Conservation (phyloP, 225 moss, liverwort and hornwort species). For the Marchantia paleacea region DNA sequence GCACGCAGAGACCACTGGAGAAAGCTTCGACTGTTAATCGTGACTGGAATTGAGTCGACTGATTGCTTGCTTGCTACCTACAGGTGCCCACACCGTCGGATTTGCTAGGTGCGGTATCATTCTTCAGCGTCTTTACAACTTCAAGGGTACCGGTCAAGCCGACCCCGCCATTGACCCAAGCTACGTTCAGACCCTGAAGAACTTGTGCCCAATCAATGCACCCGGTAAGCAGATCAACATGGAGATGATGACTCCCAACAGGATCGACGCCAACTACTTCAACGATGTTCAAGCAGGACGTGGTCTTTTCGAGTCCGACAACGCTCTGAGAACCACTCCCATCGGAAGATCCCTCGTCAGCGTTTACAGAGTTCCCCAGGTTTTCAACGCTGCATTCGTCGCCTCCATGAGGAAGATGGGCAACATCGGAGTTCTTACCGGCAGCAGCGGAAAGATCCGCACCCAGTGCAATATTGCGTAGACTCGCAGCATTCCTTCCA, state of each 20-base stretch:
- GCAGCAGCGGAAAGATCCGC: conserved; percentile 23
- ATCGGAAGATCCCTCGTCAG: conserved; percentile 29
- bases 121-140: conserved; percentile 58
- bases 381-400: conserved; percentile 43
- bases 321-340: conserved; percentile 11
- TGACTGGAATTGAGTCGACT: neutral
- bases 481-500: neutral
- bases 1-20: neutral
- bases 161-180: conserved; percentile 47
- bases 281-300: conserved; percentile 29
- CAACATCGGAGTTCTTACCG: conserved; percentile 42
- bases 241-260: conserved; percentile 37
- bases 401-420: conserved; percentile 58
- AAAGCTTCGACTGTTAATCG: neutral
- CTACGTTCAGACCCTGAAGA: conserved; percentile 35
- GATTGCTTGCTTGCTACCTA: neutral
- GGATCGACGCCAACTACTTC: conserved; percentile 52
- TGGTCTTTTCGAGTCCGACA: conserved; percentile 62
- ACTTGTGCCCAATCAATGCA: conserved; percentile 43
- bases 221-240: conserved; percentile 38
- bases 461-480: conserved; percentile 15
- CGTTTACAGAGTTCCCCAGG: conserved; percentile 27
- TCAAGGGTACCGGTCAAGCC: conserved; percentile 38
- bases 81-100: conserved; percentile 53
- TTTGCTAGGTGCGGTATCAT: conserved; percentile 37